Conservation (phyloP, 2,329 filamentous ascomycete genomes). For the Diplodia intermedia region DNA sequence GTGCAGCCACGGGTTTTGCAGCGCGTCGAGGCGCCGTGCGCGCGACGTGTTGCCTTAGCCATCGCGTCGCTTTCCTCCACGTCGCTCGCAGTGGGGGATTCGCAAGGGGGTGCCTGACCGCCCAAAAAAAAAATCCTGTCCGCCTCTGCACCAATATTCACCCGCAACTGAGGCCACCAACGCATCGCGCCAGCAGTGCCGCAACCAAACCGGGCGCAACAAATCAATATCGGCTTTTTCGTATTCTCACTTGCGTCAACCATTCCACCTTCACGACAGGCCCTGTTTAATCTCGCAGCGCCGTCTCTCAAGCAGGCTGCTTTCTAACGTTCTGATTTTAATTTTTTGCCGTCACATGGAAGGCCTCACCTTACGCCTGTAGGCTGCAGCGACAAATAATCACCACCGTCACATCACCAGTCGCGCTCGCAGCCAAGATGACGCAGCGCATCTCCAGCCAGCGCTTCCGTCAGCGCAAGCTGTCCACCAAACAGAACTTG, state of each 20-base stretch:
- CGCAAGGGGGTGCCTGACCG: slow-evolving; percentile 27
- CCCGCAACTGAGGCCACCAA: slow-evolving; percentile 18
- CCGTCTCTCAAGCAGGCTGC: slow-evolving; percentile 7
- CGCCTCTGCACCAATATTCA: slow-evolving; percentile 14
- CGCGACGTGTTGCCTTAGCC: slow-evolving; percentile 23
- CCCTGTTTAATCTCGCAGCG: slow-evolving; percentile 2
- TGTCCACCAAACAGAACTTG: slow-evolving; percentile 88
- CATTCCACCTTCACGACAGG: neutral
- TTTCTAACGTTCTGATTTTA: slow-evolving; percentile 2
- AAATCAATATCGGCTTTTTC: neutral
- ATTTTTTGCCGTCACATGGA: slow-evolving; percentile 32
- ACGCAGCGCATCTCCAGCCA: slow-evolving; percentile 50
- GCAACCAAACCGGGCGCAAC: slow-evolving; percentile 2
- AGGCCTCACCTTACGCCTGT: slow-evolving; percentile 17
- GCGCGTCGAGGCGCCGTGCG: slow-evolving; percentile 26
- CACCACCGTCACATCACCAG: neutral
- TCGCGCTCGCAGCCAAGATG: slow-evolving; percentile 40
- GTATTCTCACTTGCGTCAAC: neutral
- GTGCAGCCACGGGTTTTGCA: slow-evolving; percentile 15
- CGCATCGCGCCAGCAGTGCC: slow-evolving; percentile 8
- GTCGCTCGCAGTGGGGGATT: slow-evolving; percentile 32
- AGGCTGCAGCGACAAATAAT: slow-evolving; percentile 20
- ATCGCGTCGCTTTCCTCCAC: slow-evolving; percentile 16
- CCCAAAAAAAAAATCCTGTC: slow-evolving; percentile 23
- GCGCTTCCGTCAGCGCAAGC: slow-evolving; percentile 85